Evolutionary conservation across 176 grass and related monocot genomes (phyloP).

Genomic region (Aegilops longissima): DNA sequence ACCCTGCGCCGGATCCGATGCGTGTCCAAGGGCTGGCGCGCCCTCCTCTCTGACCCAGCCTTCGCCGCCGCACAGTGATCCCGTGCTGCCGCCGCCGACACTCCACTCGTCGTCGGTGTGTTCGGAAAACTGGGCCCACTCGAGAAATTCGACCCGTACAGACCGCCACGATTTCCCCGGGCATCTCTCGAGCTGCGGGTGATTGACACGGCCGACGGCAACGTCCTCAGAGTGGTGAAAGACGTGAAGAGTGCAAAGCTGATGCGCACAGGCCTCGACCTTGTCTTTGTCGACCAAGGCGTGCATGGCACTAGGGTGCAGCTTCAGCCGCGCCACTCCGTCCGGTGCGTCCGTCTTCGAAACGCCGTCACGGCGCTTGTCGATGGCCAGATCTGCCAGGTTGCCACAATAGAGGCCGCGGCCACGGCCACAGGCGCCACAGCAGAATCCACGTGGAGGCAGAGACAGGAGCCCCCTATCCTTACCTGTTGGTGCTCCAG

Average conservation of each 20-base stretch:
- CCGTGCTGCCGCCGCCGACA: too few relatives aligned
- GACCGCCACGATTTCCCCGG: neutral
- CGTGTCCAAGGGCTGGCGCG: too few relatives aligned
- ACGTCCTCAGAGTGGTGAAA: neutral
- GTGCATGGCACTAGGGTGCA: too few relatives aligned
- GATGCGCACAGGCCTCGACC: neutral
- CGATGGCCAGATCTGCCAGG: neutral
- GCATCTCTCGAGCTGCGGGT: neutral
- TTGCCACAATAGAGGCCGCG: neutral
- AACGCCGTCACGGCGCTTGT: neutral
- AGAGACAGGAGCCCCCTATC: neutral
- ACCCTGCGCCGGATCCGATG: too few relatives aligned
- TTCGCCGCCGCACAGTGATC: neutral
- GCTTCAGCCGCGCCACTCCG: neutral
- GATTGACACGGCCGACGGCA: neutral
- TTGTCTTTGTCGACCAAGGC: neutral
- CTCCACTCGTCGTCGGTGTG: neutral
- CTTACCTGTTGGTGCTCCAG: neutral
- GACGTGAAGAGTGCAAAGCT: neutral
- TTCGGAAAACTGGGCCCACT: too few relatives aligned
- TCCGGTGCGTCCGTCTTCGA: neutral
- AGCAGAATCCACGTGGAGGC: neutral
- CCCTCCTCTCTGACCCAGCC: neutral
- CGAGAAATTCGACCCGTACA: neutral
- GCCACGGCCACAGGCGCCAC: too few relatives aligned